Base-by-base conservation (phyloP, 805 yeast species). In the Saturnispora saitoi region DNA sequence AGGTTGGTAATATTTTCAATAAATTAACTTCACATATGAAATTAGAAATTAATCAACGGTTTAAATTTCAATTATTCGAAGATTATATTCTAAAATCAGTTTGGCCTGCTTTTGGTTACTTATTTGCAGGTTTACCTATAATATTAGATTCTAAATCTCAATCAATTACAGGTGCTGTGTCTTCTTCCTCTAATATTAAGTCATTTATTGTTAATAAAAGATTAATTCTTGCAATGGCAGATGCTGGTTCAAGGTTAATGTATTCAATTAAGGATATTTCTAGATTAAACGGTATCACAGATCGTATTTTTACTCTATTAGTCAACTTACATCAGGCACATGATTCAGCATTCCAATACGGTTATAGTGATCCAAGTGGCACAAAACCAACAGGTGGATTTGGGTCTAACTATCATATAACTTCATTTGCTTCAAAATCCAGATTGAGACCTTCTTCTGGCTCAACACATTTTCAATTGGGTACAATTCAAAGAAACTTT, bases 81-180 rank as follows among this genome's bases (percentile, higher is more conserved):
- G 95, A 88, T 61, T 87, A 88, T 59, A 78, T 89, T 43, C 75
- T 90, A 64, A 90, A 89, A 67, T 88, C 86, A 61, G 80, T 91
- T 11, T 90, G 97, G 97, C 88, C 96, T 3, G 96, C 95, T 0
- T 76, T 90, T 67, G 96, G 97, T n/a, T 89, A 88, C 62, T 66
- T 89, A 20, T 89, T 87, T 68, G 86, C 96, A 0, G 84, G 95
- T 1, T 75, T 90, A 53, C 98, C 98, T 2, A 90, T 90, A 15
- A 78, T 89, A 46, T 63, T 87, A 49, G 82, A 62, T 50, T 57
- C 48, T 4, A 20, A 26, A 10, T 47, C 48, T 12, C 24, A 42
- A 6, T 38, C 32, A 32, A 15, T 47, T 2, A n/a, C 41, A 5
- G 43, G 42, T 12, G 54, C 50, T 47, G 53, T 24, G 63, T 60